phyloP scores from a whole-genome alignment of 2,329 filamentous ascomycete genomes.

The Apiospora marii region DNA sequence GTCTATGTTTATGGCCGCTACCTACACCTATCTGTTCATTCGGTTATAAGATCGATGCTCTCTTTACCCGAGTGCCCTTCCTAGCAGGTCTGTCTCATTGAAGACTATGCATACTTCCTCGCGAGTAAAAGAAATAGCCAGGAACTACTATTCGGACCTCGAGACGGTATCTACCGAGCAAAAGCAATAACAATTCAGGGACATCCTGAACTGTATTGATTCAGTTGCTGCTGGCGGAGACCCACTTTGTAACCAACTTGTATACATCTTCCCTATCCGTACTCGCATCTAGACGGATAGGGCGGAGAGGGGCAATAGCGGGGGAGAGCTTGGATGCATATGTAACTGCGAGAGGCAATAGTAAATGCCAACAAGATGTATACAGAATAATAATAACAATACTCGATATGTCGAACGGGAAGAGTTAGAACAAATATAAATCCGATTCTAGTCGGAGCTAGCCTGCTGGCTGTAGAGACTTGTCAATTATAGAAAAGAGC shows the following conservation, averaged over 20 bases:
- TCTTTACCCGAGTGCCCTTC: no score
- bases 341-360: neutral
- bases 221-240: neutral
- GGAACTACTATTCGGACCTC: neutral
- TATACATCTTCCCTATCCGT: neutral
- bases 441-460: neutral
- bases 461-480: neutral
- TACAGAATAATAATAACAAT: neutral
- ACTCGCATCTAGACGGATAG: neutral
- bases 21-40: neutral
- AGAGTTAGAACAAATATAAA: neutral
- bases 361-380: neutral
- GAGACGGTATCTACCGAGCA: neutral
- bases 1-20: neutral
- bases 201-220: neutral
- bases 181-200: neutral
- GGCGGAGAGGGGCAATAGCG: slow-evolving; percentile 6
- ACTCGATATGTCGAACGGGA: neutral
- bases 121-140: no score
- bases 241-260: neutral
- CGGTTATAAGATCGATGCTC: no score
- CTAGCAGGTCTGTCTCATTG: no score
- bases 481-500: slow-evolving; percentile 7
- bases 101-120: no score
- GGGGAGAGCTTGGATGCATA: neutral